Evolutionary conservation across 1,139 yeast species (phyloP).

Genomic region (Groenewaldozyma sp.): DNA sequence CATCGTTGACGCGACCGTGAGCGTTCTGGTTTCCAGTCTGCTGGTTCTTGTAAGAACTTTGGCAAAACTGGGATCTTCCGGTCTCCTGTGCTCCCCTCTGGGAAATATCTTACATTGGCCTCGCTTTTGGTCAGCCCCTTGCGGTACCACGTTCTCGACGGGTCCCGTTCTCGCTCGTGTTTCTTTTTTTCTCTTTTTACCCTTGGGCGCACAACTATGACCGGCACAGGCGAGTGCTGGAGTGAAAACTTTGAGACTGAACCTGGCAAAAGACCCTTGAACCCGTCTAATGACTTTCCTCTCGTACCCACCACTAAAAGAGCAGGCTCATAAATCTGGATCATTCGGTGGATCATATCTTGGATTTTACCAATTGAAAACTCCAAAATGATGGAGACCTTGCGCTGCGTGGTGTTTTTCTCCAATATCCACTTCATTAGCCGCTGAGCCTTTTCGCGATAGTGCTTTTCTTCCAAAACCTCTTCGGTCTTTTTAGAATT

Average conservation of each 20-base stretch:
- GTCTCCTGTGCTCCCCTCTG: constrained; percentile 15
- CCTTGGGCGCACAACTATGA: constrained; percentile 53
- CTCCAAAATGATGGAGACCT: constrained; percentile 45
- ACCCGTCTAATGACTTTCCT: constrained; percentile 35
- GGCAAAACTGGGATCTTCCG: constrained; percentile 14
- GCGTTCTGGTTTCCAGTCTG: background rate
- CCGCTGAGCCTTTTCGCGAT: constrained; percentile 32
- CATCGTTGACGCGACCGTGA: background rate
- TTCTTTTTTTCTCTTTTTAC: constrained; percentile 32
- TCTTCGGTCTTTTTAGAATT: constrained; percentile 18
- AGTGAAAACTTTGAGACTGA: constrained; percentile 50
- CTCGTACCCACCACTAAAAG: constrained; percentile 58
- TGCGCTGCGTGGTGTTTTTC: constrained; percentile 31
- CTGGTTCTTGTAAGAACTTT: background rate
- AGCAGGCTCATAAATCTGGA: constrained; percentile 52
- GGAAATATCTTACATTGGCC: constrained; percentile 11
- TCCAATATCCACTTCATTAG: constrained; percentile 37
- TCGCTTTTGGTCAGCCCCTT: constrained; percentile 11
- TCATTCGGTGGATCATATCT: constrained; percentile 43
- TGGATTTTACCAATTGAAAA: constrained; percentile 55
- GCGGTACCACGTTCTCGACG: constrained; percentile 17
- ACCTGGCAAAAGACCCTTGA: constrained; percentile 39
- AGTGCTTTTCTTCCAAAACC: constrained; percentile 26
- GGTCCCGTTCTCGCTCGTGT: constrained; percentile 29
- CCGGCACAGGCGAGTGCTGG: constrained; percentile 61